A percentile compares a stretch with the other conserved stretches of the same genome.
phyloP scores from a whole-genome alignment of 2,329 filamentous ascomycete species.

The Claviceps digitariae region DNA sequence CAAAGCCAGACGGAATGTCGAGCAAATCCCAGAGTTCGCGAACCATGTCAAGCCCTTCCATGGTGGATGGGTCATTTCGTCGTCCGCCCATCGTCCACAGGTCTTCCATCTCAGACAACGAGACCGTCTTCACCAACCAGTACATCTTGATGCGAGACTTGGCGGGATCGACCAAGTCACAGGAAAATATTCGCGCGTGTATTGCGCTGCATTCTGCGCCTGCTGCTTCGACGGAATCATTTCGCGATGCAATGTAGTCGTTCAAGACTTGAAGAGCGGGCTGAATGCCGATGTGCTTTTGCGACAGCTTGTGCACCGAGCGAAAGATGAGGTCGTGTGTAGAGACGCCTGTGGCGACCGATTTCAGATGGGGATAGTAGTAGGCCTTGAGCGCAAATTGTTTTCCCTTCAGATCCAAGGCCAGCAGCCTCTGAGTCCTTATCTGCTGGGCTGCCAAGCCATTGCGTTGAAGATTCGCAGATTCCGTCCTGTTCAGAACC shows the following conservation, averaged over 20 bases:
- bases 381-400: neutral
- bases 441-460: neutral
- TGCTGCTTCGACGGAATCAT: neutral
- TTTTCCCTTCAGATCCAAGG: neutral
- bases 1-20: neutral
- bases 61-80: neutral
- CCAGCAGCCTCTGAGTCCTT: neutral
- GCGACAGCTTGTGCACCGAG: neutral
- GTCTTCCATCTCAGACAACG: neutral
- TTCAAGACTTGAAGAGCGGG: neutral
- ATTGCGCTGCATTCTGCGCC: neutral
- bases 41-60: neutral
- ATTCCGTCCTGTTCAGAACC: neutral
- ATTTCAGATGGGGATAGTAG: neutral
- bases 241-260: neutral
- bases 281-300: neutral
- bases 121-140: neutral
- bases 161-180: neutral
- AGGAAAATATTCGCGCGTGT: neutral
- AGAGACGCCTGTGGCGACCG: neutral
- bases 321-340: neutral
- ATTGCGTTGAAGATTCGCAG: neutral
- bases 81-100: slow-evolving; percentile 1
- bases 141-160: slow-evolving; percentile 3
- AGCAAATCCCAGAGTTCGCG: neutral